phyloP scores from a whole-genome alignment of 2,329 filamentous ascomycete species.

The Aspergillus brasiliensis region DNA sequence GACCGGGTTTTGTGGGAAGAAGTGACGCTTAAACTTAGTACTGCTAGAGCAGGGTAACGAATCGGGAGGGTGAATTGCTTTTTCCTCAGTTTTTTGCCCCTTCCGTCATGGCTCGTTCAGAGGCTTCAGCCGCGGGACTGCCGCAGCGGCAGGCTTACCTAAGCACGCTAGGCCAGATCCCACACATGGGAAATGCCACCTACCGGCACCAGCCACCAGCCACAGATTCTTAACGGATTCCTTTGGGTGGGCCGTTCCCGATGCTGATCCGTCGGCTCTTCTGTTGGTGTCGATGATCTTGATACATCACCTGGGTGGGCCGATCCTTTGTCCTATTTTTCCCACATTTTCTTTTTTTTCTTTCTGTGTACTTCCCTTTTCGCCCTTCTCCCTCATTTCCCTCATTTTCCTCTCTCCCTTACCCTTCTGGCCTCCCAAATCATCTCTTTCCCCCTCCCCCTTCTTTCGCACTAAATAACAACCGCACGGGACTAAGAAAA shows the following conservation, averaged over 20 bases:
- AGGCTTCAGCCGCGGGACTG: slow-evolving; percentile 11
- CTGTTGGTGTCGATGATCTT: slow-evolving; percentile 27
- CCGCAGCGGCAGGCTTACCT: slow-evolving; percentile 15
- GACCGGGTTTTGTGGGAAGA: not conserved
- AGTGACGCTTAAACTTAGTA: not conserved
- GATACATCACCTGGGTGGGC: slow-evolving; percentile 28
- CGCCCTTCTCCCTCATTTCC: no score
- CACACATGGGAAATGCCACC: slow-evolving; percentile 6
- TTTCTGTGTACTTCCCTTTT: slow-evolving; percentile 1
- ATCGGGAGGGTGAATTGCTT: not conserved
- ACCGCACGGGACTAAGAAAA: not conserved
- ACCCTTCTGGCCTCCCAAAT: slow-evolving; percentile 5
- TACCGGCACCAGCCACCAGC: slow-evolving; percentile 14
- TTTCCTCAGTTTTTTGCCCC: slow-evolving; percentile 10
- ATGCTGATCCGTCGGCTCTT: slow-evolving; percentile 29
- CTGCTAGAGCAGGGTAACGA: not conserved
- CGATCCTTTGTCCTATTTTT: slow-evolving; percentile 17
- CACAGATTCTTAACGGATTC: slow-evolving; percentile 26
- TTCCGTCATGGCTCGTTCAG: slow-evolving; percentile 24
- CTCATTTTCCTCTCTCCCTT: slow-evolving; percentile 6
- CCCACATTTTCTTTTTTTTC: slow-evolving; percentile 1
- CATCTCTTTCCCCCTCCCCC: not conserved
- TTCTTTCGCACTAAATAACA: not conserved
- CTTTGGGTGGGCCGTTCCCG: slow-evolving; percentile 25
- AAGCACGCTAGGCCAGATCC: slow-evolving; percentile 15